Base-by-base conservation (phyloP, 1,284 basidiomycete genomes). In the Flammula alnicola region DNA sequence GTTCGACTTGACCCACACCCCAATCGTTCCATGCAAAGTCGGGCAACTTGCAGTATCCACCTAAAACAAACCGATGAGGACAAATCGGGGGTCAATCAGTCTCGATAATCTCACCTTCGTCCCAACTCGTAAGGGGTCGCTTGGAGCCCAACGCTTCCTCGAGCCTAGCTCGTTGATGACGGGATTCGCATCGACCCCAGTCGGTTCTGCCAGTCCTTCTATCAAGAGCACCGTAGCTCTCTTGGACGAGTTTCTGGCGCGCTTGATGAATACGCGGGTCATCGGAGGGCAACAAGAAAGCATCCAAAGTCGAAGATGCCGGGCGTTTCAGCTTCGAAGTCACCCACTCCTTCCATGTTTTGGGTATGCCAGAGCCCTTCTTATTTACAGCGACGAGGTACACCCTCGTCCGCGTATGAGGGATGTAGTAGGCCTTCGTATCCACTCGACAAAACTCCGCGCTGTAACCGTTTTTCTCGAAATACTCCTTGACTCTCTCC, bases 21-120 rank as follows among this genome's bases (percentile, higher is more conserved):
- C 95, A 98, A 64, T 97, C 95, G 56, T 88, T 86, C 95, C 95
- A 98, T 14, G 89, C 88, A 62, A 92, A 94, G 63, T 97, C 94
- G 1, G 88, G 88, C 51, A 95, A 73, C 61, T 91, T 93, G 65
- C 92, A 95, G 45, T 82, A 85, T 8, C 93, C 94, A 59, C 88
- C 91, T 84, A 49, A n/a, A 22, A 31, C 9, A n/a, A 55, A 9
- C 12, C 17, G 47, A 35, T 37, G 31, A 25, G 27, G 33, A 35
- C n/a, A 30, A n/a, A 16, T 31, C 5, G n/a, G 16, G 31, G 12
- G 30, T 19, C 23, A 25, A n/a, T 5, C 49, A 39, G 20, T 41
- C 20, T 16, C n/a, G 35, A 9, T 9, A 16, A 20, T 9, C 75
- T 47, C 58, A 85, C 91, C 91, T 75, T 97, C 93, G 54, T 95